Evolutionary conservation across 306 rosid species (phyloP).

Genomic region (Castanospermum australe): DNA sequence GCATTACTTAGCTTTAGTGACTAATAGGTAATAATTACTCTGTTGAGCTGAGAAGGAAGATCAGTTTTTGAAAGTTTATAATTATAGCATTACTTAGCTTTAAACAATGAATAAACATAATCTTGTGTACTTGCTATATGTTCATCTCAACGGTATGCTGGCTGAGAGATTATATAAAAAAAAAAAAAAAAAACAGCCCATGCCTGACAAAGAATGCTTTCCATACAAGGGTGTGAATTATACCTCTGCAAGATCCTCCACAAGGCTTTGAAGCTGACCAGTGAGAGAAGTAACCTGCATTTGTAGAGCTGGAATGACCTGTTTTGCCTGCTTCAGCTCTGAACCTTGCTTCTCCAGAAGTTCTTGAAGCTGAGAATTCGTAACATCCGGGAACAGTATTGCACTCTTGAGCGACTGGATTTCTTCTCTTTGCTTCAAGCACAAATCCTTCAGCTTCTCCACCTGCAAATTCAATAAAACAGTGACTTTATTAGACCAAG

Average conservation of each 20-base stretch:
- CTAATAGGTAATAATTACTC: not conserved
- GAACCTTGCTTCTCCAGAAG: conserved; percentile 79
- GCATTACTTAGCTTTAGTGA: not conserved
- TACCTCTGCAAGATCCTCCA: conserved; percentile 97
- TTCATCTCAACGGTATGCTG: not conserved
- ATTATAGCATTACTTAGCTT: not conserved
- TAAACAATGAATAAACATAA: not conserved
- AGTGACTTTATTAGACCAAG: not conserved
- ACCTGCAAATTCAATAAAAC: conserved; percentile 48
- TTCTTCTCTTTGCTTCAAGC: conserved; percentile 95
- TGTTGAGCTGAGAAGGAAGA: not conserved
- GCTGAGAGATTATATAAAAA: not conserved
- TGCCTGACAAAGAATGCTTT: not conserved
- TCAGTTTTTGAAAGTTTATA: not conserved
- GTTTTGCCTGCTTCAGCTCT: conserved; percentile 86
- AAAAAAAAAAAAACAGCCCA: not conserved
- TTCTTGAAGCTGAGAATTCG: conserved; percentile 79
- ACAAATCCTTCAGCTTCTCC: conserved; percentile 93
- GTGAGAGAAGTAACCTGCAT: conserved; percentile 94
- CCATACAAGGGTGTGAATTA: not conserved
- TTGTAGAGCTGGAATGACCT: conserved; percentile 86
- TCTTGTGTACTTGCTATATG: not conserved
- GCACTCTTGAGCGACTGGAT: conserved; percentile 80
- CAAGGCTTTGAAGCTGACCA: conserved; percentile 91
- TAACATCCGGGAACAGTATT: conserved; percentile 77